Percentiles rank a stretch among this genome's conserved stretches.
Conservation (phyloP, 2,329 filamentous ascomycete genomes). For the Stylonectria norvegica region DNA sequence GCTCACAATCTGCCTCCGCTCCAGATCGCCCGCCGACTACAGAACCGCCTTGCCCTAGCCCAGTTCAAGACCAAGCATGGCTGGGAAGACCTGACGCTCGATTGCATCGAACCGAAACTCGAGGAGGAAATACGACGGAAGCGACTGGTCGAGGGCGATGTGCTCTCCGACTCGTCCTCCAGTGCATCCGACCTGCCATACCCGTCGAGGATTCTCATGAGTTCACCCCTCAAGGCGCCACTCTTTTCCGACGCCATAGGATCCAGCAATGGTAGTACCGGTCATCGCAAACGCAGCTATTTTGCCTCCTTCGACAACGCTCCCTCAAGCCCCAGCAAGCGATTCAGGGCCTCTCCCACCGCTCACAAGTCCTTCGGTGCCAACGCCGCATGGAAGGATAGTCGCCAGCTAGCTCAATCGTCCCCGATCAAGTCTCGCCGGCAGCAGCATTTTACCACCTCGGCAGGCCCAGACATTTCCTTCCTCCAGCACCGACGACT, state of each 20-base stretch:
- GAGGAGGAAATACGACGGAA: slow-evolving; percentile 75
- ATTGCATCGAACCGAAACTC: slow-evolving; percentile 79
- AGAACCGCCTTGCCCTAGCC: slow-evolving; percentile 90
- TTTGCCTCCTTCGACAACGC: slow-evolving; percentile 55
- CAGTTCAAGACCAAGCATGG: slow-evolving; percentile 97
- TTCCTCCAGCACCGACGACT: slow-evolving; percentile 73
- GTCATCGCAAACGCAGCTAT: slow-evolving; percentile 63
- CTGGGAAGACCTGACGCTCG: slow-evolving; percentile 85
- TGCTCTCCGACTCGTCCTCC: slow-evolving; percentile 82
- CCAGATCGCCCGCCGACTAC: slow-evolving; percentile 88
- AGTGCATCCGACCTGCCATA: slow-evolving; percentile 75
- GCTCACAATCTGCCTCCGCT: slow-evolving; percentile 10
- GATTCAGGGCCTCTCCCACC: slow-evolving; percentile 62
- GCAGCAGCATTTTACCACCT: slow-evolving; percentile 70
- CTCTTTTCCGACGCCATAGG: slow-evolving; percentile 81
- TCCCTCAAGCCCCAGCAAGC: slow-evolving; percentile 61
- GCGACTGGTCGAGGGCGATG: slow-evolving; percentile 66
- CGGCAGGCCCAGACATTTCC: slow-evolving; percentile 68
- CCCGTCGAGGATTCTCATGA: slow-evolving; percentile 67
- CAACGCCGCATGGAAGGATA: slow-evolving; percentile 70
- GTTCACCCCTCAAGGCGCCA: slow-evolving; percentile 77
- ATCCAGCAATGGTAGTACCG: slow-evolving; percentile 64
- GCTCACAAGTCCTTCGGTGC: slow-evolving; percentile 54
- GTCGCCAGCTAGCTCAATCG: slow-evolving; percentile 74
- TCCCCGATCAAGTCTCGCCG: slow-evolving; percentile 79